Evolutionary conservation across 768 basidiomycete species (phyloP).

Genomic region (Panaeolus cyanescens): DNA sequence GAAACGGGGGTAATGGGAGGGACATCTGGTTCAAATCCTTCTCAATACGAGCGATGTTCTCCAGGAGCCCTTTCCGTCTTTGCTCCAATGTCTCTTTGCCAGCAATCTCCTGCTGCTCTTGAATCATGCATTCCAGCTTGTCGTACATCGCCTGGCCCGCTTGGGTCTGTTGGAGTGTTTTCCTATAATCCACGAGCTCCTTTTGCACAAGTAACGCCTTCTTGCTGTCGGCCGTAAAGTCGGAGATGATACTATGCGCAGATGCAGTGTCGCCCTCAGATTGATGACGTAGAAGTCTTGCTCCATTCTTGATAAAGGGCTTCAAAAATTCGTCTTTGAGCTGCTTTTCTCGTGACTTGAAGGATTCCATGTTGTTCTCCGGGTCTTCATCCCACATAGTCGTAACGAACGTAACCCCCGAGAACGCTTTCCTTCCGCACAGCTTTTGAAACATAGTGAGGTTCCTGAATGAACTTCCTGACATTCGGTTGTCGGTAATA

Average conservation of each 20-base stretch:
- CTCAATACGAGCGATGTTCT: conserved; percentile 39
- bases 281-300: conserved; percentile 9
- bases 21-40: neutral
- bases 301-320: conserved; percentile 12
- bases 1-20: neutral
- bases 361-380: neutral
- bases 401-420: conserved; percentile 49
- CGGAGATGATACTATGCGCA: conserved; percentile 10
- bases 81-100: conserved; percentile 19
- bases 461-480: neutral
- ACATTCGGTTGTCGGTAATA: conserved; percentile 6
- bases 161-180: conserved; percentile 9
- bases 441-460: conserved; percentile 9
- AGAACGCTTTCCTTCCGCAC: conserved; percentile 27
- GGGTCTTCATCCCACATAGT: conserved; percentile 47
- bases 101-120: neutral
- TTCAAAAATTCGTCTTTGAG: conserved; percentile 17
- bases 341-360: conserved; percentile 9
- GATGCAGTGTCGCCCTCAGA: conserved; percentile 8
- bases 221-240: conserved; percentile 4
- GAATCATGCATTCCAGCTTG: neutral
- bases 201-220: conserved; percentile 16
- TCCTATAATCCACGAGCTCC: conserved; percentile 16
- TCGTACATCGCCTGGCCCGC: conserved; percentile 9
- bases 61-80: conserved; percentile 45